Percentiles rank a stretch among this genome's conserved stretches.
Evolutionary conservation across 73 alveolate species (phyloP).

Genomic region (Diophrys appendiculata): DNA sequence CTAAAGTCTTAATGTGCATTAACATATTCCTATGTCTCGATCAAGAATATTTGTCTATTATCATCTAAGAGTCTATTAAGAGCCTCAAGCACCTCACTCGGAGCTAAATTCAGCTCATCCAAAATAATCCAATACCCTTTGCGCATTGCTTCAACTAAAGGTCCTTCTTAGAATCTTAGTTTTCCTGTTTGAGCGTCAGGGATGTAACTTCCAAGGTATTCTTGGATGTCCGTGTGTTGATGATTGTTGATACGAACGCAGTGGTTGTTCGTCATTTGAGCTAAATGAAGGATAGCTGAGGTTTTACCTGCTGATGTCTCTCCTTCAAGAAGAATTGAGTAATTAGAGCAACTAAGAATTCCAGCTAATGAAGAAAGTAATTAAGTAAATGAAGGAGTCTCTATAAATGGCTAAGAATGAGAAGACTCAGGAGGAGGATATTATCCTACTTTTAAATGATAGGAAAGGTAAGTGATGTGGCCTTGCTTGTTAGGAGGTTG

Average conservation of each 20-base stretch:
- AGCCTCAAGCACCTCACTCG: conserved; percentile 94
- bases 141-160: conserved; percentile 89
- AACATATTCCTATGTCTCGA: conserved; percentile 91
- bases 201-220: conserved; percentile 93
- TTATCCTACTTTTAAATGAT: not conserved
- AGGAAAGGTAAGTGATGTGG: not conserved
- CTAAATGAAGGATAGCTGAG: conserved; percentile 91
- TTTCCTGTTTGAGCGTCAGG: conserved; percentile 84
- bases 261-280: conserved; percentile 86
- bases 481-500: not conserved
- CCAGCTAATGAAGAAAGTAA: conserved; percentile 74
- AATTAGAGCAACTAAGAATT: conserved; percentile 81
- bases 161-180: conserved; percentile 93
- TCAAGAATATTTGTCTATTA: conserved; percentile 95
- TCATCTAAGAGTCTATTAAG: conserved; percentile 98
- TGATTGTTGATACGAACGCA: conserved; percentile 98
- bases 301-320: conserved; percentile 99
- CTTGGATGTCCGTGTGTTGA: conserved; percentile 98
- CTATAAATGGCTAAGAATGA: conserved; percentile 46
- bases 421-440: not conserved
- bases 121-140: conserved; percentile 90
- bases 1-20: conserved; percentile 97
- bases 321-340: conserved; percentile 97
- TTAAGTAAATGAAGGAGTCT: conserved; percentile 74
- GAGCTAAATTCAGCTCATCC: conserved; percentile 96